These are phyloP conservation scores for Isoetes taiwanensis DNA, from an alignment of 75 land plant species.

Conservation along the genomic window DNA sequence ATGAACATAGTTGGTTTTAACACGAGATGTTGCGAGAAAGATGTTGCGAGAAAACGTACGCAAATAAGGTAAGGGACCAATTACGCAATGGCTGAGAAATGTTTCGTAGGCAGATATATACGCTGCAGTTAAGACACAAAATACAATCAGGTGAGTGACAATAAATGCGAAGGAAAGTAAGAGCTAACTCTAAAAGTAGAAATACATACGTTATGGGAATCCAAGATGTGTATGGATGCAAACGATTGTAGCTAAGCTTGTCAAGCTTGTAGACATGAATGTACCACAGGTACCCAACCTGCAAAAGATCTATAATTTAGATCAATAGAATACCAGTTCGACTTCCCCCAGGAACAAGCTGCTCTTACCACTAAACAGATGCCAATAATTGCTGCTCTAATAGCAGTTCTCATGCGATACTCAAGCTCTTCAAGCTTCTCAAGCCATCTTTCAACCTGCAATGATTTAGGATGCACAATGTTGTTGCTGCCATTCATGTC, in stretches of 20 bases:
- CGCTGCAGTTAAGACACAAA: constrained; percentile 33
- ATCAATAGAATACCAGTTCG: too few relatives aligned
- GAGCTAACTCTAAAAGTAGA: background rate
- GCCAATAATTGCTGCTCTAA: constrained; percentile 42
- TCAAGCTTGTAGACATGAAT: constrained; percentile 85
- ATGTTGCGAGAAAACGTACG: constrained; percentile 46
- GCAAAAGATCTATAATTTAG: too few relatives aligned
- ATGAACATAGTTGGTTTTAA: background rate
- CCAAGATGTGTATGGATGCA: constrained; percentile 98
- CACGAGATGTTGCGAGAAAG: background rate
- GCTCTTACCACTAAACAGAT: constrained; percentile 42
- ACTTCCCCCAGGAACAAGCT: too few relatives aligned
- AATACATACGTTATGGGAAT: constrained; percentile 84
- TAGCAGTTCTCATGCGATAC: constrained; percentile 23
- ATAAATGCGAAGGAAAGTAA: background rate
- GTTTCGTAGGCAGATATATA: constrained; percentile 73
- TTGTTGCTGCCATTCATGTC: too few relatives aligned
- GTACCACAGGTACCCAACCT: constrained; percentile 95
- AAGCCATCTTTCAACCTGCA: constrained; percentile 95
- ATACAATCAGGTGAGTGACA: background rate
- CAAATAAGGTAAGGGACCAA: constrained; percentile 67
- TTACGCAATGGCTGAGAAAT: constrained; percentile 55
- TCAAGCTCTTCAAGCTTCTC: constrained; percentile 89
- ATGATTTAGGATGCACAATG: too few relatives aligned
- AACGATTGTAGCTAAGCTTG: constrained; percentile 70